A percentile compares a stretch with the other conserved stretches of the same genome.
These are phyloP conservation scores for Pseudofabraea citricarpa DNA, from an alignment of 2,329 filamentous ascomycete species.

Conservation along the genomic window DNA sequence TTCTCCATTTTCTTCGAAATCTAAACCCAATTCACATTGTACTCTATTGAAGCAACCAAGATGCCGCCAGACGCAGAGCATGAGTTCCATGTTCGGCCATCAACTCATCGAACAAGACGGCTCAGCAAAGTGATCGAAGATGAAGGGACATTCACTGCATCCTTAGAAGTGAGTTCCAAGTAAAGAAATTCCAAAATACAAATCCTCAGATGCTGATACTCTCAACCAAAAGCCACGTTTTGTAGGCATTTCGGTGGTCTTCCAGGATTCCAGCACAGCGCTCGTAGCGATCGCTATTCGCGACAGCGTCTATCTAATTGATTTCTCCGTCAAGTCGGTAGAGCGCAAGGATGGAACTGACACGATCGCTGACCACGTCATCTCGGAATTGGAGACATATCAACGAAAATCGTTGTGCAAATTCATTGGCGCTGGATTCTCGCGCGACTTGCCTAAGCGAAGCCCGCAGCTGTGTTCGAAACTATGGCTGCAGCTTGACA, in stretches of 20 bases:
- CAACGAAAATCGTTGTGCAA: slow-evolving; percentile 65
- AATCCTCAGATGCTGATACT: neutral
- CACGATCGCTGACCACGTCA: slow-evolving; percentile 54
- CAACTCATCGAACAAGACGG: slow-evolving; percentile 10
- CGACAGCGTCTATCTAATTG: slow-evolving; percentile 69
- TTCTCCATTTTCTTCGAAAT: too few relatives aligned
- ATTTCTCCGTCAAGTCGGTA: slow-evolving; percentile 63
- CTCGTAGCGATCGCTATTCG: slow-evolving; percentile 65
- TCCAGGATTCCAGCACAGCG: slow-evolving; percentile 40
- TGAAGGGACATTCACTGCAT: slow-evolving; percentile 16
- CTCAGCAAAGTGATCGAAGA: slow-evolving; percentile 12
- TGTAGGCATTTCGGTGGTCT: slow-evolving; percentile 55
- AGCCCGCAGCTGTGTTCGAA: slow-evolving; percentile 64
- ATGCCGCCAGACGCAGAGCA: slow-evolving; percentile 18
- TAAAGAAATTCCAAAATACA: neutral
- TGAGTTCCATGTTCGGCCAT: slow-evolving; percentile 11
- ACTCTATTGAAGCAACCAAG: too few relatives aligned
- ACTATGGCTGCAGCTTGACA: slow-evolving; percentile 72
- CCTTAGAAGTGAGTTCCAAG: slow-evolving; percentile 12
- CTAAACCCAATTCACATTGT: too few relatives aligned
- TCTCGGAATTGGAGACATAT: slow-evolving; percentile 53
- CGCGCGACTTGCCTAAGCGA: slow-evolving; percentile 50
- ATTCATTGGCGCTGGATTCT: slow-evolving; percentile 70
- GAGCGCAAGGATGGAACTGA: slow-evolving; percentile 36
- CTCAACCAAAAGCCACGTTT: slow-evolving; percentile 45